Evolutionary conservation across 192 early-diverging fungal species (phyloP).

Genomic region (Coemansia sp.): DNA sequence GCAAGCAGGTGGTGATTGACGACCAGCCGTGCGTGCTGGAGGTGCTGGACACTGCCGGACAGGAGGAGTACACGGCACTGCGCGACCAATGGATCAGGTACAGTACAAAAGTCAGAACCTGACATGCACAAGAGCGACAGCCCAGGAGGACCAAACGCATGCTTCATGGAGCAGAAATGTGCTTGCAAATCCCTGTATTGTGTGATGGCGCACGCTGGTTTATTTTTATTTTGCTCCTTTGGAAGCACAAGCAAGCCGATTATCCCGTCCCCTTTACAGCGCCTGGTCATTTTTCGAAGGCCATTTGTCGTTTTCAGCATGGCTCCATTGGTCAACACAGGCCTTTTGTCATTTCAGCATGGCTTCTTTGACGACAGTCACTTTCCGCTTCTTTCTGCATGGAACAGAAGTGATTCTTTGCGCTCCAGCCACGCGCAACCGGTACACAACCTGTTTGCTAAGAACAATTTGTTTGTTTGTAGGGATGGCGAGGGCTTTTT

Average conservation of each 20-base stretch:
- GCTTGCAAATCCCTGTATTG: slow-evolving; percentile 15
- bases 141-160: not conserved
- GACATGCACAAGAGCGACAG: slow-evolving; percentile 1
- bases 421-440: slow-evolving; percentile 12
- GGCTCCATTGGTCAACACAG: not conserved
- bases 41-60: slow-evolving; percentile 93
- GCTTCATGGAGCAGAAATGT: slow-evolving; percentile 5
- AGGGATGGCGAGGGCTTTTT: slow-evolving; percentile 92
- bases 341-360: not conserved
- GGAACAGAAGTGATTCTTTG: not conserved
- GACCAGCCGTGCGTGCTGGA: slow-evolving; percentile 83
- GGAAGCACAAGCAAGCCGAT: slow-evolving; percentile 8
- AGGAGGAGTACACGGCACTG: slow-evolving; percentile 88
- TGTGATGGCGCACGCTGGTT: slow-evolving; percentile 10
- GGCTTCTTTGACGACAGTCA: not conserved
- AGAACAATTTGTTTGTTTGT: slow-evolving; percentile 85
- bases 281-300: not conserved
- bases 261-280: slow-evolving; percentile 1
- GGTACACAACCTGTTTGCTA: not conserved
- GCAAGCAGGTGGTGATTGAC: slow-evolving; percentile 94
- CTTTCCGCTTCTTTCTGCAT: slow-evolving; percentile 9
- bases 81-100: slow-evolving; percentile 81
- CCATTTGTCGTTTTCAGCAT: not conserved
- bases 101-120: slow-evolving; percentile 48
- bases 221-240: slow-evolving; percentile 21